These are phyloP conservation scores for Penicillium argentinense DNA, from an alignment of 495 filamentous ascomycete genomes.

Conservation along the genomic window DNA sequence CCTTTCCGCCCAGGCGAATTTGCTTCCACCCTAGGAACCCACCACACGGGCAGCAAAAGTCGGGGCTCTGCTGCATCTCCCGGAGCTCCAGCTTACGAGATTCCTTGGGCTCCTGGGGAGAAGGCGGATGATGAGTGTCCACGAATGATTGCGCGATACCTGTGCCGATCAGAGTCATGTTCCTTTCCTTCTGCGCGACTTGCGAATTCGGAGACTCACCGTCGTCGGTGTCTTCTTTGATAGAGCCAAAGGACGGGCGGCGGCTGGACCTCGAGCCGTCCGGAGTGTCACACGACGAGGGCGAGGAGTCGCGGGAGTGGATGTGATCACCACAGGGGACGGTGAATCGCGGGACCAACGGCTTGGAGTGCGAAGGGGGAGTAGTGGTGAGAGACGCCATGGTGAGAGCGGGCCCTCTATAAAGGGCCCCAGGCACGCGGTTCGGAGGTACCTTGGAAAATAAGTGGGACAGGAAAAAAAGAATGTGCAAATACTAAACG, in stretches of 20 bases:
- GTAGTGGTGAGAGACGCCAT: conserved; percentile 36
- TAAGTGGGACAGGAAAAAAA: conserved; percentile 14
- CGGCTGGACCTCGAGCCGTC: conserved; percentile 44
- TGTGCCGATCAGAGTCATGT: conserved; percentile 21
- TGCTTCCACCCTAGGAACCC: conserved; percentile 72
- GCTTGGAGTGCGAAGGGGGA: conserved; percentile 24
- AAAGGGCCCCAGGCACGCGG: conserved; percentile 25
- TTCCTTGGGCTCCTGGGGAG: conserved; percentile 37
- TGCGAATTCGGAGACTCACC: conserved; percentile 27
- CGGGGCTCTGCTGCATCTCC: conserved; percentile 48
- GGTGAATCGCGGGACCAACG: conserved; percentile 21
- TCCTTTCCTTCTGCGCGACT: background rate
- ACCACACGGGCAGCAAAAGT: conserved; percentile 70
- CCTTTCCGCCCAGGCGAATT: conserved; percentile 62
- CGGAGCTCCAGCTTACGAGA: conserved; percentile 38
- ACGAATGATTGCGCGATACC: conserved; percentile 72
- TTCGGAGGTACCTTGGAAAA: conserved; percentile 18
- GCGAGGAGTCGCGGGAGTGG: conserved; percentile 40
- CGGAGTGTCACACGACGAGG: conserved; percentile 37
- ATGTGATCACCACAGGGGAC: conserved; percentile 25
- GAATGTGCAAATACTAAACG: conserved; percentile 24
- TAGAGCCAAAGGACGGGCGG: conserved; percentile 45
- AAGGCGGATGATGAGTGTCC: conserved; percentile 61
- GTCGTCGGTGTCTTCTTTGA: conserved; percentile 48
- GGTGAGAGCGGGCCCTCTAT: conserved; percentile 38